Evolutionary conservation across 257 asterid species (phyloP), one percentile per base, ranked within the genome.

Genomic region (Anisodus tanguticus): DNA sequence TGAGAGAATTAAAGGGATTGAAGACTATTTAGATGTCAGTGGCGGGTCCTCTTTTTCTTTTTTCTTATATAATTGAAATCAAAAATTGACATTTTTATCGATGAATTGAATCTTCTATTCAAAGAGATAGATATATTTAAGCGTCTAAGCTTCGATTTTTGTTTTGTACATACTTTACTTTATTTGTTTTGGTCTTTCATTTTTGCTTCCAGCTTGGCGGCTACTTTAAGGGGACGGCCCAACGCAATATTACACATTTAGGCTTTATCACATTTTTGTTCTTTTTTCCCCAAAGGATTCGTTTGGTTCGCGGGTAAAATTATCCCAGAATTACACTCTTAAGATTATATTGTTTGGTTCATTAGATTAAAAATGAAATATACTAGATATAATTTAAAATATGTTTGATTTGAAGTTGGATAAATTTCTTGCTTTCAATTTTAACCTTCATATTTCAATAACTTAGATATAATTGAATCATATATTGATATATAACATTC

Each of bases 161-260:
- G 4, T 43, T 10, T 19, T 71, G 4, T 22, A 22, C 26, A 3
- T 8, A 8, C 16, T 22, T 3, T 2, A 26, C n/a, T 72, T 47
- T 9, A 72, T 41, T 2, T 35, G 0, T 39, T 39, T 26, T 69
- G 19, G 1, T 70, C 31, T 16, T 70, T 41, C 15, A 71, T 22
- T n/a, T 43, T 41, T 41, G 54, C 58, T 71, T 71, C 79, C 39
- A 71, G 57, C 57, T 71, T 71, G 79, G 79, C 79, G 79, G 79
- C 58, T 71, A 71, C 79, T 43, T 71, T 71, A 22, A 45, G 9
- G 5, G 17, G 57, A n/a, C 17, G 58, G 37, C 39, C 9, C 16
- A 43, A 71, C 6, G 37, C 39, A 45, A 71, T n/a, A 43, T 45
- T 16, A 39, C 17, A 10, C 19, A 12, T 3, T 3, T 67, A 31